Base-by-base conservation (phyloP, 345 rosid species). In the Barbarea vulgaris region DNA sequence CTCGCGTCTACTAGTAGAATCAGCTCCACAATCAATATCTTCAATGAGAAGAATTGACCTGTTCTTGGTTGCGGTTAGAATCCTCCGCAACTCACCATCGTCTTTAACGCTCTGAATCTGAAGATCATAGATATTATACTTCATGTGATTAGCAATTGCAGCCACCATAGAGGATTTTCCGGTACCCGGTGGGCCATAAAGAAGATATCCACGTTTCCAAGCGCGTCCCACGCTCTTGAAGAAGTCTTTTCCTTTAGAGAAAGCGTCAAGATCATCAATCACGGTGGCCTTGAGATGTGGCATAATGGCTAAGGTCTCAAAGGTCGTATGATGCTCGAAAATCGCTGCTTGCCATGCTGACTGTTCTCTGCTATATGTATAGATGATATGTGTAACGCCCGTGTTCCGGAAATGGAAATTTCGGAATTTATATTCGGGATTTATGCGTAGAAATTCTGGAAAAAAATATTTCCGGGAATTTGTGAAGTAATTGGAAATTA, bases 151-250 rank as follows among this genome's bases (percentile, higher is more conserved):
- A 21, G 81, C 81, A 19, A 77, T 71, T 9, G 81, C 81, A 21
- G 81, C 81, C 0, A 77, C 81, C 70, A 65, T 67, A 25, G 81
- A 77, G 4, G 77, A 71, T 17, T 77, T 72, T 6, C 81, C 77
- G 1, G 81, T 77, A 11, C 81, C 77, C 0, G 81, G 77, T 4
- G 81, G 81, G 8, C 81, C 81, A 11, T 77, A 71, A 15, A 77
- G 81, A 64, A 77, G 77, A 50, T 77, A 77, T 1, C 77, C 73
- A 36, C 81, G 77, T 37, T 77, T 77, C 81, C 81, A 77, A 1
- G 81, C 77, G 0, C 77, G 67, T 44, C 81, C 81, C 3, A 77
- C 73, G 19, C 73, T 72, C 41, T 77, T 70, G 54, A 64, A 77
- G 19, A 77, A 77, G 61, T 77, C 81, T 56, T 71, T 77, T 8